A percentile compares a stretch with the other conserved stretches of the same genome.
phyloP scores from a whole-genome alignment of 2,329 filamentous ascomycete genomes.

The Rosellinia necatrix region DNA sequence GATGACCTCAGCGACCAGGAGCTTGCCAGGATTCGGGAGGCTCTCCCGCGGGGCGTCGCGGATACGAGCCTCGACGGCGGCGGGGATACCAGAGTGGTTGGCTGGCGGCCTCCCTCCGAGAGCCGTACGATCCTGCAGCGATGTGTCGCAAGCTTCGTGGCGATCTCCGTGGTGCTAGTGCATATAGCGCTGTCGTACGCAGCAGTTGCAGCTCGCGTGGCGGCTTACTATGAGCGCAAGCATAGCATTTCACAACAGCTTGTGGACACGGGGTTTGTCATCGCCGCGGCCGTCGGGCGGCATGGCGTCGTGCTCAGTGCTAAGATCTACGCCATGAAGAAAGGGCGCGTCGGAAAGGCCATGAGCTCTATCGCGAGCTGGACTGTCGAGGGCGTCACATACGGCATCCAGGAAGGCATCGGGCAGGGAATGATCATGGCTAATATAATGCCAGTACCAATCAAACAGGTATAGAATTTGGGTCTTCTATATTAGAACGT shows the following conservation, averaged over 20 bases:
- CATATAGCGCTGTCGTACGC: constrained; percentile 66
- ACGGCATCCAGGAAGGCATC: constrained; percentile 70
- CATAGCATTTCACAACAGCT: constrained; percentile 67
- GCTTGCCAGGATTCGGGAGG: constrained; percentile 53
- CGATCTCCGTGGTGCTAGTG: constrained; percentile 62
- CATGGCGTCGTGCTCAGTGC: constrained; percentile 56
- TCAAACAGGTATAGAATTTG: background rate
- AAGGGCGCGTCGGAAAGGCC: constrained; percentile 65
- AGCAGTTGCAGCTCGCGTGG: constrained; percentile 52
- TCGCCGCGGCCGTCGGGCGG: constrained; percentile 58
- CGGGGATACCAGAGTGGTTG: constrained; percentile 4
- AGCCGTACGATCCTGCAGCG: constrained; percentile 58
- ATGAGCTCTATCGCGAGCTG: constrained; percentile 62
- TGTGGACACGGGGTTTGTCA: constrained; percentile 54
- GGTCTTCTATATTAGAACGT: background rate
- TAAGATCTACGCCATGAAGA: constrained; percentile 63
- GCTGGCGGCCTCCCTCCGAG: constrained; percentile 21
- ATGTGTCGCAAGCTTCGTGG: constrained; percentile 58
- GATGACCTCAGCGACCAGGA: constrained; percentile 61
- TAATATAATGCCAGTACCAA: constrained; percentile 26
- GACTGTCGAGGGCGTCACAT: constrained; percentile 66
- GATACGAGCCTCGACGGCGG: constrained; percentile 6
- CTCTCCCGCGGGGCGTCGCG: constrained; percentile 49
- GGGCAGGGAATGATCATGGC: constrained; percentile 40
- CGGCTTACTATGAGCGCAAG: constrained; percentile 67